Evolutionary conservation across 768 basidiomycete species (phyloP).

Genomic region (Kondoa subrosea): DNA sequence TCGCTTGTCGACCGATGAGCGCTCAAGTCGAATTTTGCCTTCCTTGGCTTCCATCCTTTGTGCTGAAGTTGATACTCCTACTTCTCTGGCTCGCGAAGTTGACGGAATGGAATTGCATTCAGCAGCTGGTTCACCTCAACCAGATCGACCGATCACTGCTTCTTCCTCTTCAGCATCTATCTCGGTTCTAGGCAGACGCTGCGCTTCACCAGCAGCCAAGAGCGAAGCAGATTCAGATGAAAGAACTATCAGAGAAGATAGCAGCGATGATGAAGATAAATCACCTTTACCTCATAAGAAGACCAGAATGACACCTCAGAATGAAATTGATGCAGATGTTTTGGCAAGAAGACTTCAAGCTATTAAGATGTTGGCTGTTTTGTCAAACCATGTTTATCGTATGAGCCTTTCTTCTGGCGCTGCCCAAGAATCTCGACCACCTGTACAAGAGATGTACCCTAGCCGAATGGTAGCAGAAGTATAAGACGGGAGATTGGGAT

Average conservation of each 20-base stretch:
- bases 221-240: background rate
- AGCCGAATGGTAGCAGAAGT: too few relatives aligned
- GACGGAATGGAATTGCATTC: background rate
- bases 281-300: conserved; percentile 3
- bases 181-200: background rate
- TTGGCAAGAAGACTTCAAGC: background rate
- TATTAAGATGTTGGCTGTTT: conserved; percentile 1
- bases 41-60: background rate
- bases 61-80: background rate
- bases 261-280: background rate
- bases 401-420: too few relatives aligned
- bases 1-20: background rate
- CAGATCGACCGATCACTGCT: background rate
- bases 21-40: background rate
- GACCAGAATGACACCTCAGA: background rate
- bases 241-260: background rate
- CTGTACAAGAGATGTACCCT: too few relatives aligned
- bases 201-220: background rate
- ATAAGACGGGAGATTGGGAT: too few relatives aligned
- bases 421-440: too few relatives aligned
- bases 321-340: background rate
- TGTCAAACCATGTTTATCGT: conserved; percentile 3
- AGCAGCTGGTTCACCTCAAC: background rate
- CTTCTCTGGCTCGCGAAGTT: background rate
- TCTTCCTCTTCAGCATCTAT: background rate